Base-by-base conservation (phyloP, 805 yeast species). In the Saccharomycopsis lassenensis region DNA sequence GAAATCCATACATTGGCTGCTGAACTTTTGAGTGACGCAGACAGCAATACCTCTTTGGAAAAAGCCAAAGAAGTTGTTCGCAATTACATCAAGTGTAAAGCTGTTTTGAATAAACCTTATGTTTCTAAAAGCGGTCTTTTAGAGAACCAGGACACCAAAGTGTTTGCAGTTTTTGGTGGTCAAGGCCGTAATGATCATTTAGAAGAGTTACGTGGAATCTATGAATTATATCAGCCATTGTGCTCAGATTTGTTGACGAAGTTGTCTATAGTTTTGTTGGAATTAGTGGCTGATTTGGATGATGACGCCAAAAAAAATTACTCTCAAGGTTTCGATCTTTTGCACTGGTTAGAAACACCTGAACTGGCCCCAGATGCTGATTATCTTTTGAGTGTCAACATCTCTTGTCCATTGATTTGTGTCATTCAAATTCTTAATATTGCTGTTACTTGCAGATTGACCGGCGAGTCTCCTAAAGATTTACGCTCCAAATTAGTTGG, bases 141-240 rank as follows among this genome's bases (percentile, higher is more conserved):
- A n/a, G 54, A 63, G 35, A 65, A 67, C 40, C 62, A 67, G 28
- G 60, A 68, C 34, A 83, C 87, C 30, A 65, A 68, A 43, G 59
- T 87, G 39, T 74, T 71, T 42, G 94, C 96, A 46, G 76, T 91
- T 48, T 91, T 89, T 52, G 98, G 99, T 57, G 99, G 99, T 53
- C 99, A 91, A 67, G 99, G 99, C 62, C 89, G 85, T 65, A 97
- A 91, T 56, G 96, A 91, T 57, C 91, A 85, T 66, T 91, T 91
- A 51, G 95, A 87, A 57, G 99, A 91, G 66, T 72, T 91, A 56
- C 77, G 94, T 57, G 93, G 85, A 47, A 58, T 87, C 41, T 79
- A 82, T 65, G 63, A 72, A 46, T 69, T 77, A 41, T 91, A 91
- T 67, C 69, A 77, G 47, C 82, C 83, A 19, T 65, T 89, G 45